Evolutionary conservation across 371 early-diverging fungal genomes (phyloP).

Genomic region (Batrachochytrium dendrobatidis): DNA sequence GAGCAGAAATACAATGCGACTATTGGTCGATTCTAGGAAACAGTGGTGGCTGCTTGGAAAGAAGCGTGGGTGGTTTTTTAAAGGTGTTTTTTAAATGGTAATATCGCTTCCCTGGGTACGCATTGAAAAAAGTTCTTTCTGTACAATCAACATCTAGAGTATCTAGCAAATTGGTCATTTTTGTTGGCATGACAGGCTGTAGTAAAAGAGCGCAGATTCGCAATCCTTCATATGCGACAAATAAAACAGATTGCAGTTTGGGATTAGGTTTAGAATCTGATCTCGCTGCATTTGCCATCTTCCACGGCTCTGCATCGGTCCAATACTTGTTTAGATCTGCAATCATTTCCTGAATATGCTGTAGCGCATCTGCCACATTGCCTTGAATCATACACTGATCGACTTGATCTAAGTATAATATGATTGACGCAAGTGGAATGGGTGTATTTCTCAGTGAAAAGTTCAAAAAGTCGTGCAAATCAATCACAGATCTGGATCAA

Average conservation of each 20-base stretch:
- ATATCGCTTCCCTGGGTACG: slow-evolving; percentile 14
- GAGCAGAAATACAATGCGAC: too few relatives aligned
- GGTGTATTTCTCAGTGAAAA: neutral
- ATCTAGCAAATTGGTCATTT: slow-evolving; percentile 56
- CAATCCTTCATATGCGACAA: slow-evolving; percentile 65
- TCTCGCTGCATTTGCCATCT: slow-evolving; percentile 38
- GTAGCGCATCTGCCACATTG: slow-evolving; percentile 48
- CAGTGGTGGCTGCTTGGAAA: neutral
- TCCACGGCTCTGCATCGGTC: slow-evolving; percentile 73
- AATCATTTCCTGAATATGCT: slow-evolving; percentile 47
- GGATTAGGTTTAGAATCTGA: slow-evolving; percentile 19
- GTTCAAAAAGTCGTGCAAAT: neutral
- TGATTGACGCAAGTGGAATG: neutral
- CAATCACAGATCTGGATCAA: neutral
- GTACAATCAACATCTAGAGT: slow-evolving; percentile 13
- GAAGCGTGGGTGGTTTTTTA: neutral
- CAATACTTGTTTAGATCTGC: slow-evolving; percentile 68
- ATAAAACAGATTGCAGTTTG: slow-evolving; percentile 58
- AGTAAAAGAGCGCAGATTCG: slow-evolving; percentile 68
- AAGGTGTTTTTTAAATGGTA: neutral
- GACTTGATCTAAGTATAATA: slow-evolving; percentile 4
- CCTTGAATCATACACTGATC: slow-evolving; percentile 30
- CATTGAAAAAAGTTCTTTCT: slow-evolving; percentile 18
- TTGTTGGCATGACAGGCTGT: slow-evolving; percentile 83
- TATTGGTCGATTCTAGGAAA: neutral